These are phyloP conservation scores for Trichoderma simmonsii DNA, from an alignment of 2,329 filamentous ascomycete species.

Conservation along the genomic window DNA sequence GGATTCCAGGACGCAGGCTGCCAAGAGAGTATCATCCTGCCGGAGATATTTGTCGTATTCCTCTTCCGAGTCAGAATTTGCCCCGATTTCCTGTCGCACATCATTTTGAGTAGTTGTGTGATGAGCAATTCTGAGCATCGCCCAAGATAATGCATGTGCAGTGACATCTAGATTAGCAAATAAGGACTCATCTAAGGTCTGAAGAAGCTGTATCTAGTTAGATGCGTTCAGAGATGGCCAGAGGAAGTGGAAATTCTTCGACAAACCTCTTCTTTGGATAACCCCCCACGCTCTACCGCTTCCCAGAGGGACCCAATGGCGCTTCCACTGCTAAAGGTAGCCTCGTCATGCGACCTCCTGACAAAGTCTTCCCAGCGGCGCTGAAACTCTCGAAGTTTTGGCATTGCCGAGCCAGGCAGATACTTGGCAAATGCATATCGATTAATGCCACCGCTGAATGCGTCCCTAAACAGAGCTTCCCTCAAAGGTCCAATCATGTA, in stretches of 20 bases:
- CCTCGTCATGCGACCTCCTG: neutral
- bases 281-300: neutral
- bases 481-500: neutral
- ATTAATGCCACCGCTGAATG: constrained; percentile 5
- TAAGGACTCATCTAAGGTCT: constrained; percentile 16
- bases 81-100: neutral
- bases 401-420: neutral
- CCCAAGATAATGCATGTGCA: constrained; percentile 12
- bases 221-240: neutral
- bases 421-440: neutral
- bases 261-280: constrained; percentile 7
- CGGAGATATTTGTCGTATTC: neutral
- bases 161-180: constrained; percentile 20
- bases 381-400: neutral
- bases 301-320: neutral
- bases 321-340: neutral
- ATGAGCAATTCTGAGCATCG: neutral
- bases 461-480: neutral
- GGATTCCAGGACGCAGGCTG: constrained; percentile 8
- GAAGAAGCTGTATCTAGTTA: constrained; percentile 13
- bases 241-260: neutral
- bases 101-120: neutral
- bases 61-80: neutral
- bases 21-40: constrained; percentile 11
- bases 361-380: neutral